Conservation (phyloP, 768 basidiomycete species). For the Atractiella rhizophila region DNA sequence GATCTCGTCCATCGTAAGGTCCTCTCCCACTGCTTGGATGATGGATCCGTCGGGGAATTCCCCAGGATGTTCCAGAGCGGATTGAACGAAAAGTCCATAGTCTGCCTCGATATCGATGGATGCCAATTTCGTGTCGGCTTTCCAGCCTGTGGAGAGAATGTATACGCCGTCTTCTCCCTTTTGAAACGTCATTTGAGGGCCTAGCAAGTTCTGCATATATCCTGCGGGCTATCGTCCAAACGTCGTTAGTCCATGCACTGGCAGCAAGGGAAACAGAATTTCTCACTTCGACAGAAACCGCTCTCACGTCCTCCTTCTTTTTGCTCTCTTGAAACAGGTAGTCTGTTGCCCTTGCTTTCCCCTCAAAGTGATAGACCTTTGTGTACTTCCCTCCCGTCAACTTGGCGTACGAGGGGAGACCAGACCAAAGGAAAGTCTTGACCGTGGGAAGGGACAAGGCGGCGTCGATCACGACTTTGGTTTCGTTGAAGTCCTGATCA, state of each 20-base stretch:
- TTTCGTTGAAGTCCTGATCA: constrained; percentile 10
- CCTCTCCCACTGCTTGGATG: too few relatives aligned
- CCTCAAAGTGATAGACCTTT: constrained; percentile 13
- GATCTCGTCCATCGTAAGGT: too few relatives aligned
- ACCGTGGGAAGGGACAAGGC: too few relatives aligned
- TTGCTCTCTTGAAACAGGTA: too few relatives aligned
- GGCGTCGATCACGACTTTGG: constrained; percentile 13
- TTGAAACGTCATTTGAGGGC: constrained; percentile 1
- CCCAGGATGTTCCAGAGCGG: neutral
- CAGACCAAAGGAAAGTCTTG: constrained; percentile 9
- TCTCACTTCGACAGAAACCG: too few relatives aligned
- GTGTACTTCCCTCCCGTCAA: constrained; percentile 10
- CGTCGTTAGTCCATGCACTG: too few relatives aligned
- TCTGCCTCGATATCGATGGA: constrained; percentile 11
- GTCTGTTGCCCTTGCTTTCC: too few relatives aligned
- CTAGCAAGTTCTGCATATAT: constrained; percentile 12
- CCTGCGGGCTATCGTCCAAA: too few relatives aligned
- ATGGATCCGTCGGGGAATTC: too few relatives aligned
- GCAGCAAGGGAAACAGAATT: too few relatives aligned
- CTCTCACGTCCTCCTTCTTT: too few relatives aligned
- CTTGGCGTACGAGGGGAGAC: constrained; percentile 5
- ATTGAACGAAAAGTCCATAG: constrained; percentile 15
- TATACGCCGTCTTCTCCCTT: constrained; percentile 6
- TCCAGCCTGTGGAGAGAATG: constrained; percentile 10
- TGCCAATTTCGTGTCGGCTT: constrained; percentile 6